Conservation (phyloP, 139 green algal species). For the Closterium sp. region DNA sequence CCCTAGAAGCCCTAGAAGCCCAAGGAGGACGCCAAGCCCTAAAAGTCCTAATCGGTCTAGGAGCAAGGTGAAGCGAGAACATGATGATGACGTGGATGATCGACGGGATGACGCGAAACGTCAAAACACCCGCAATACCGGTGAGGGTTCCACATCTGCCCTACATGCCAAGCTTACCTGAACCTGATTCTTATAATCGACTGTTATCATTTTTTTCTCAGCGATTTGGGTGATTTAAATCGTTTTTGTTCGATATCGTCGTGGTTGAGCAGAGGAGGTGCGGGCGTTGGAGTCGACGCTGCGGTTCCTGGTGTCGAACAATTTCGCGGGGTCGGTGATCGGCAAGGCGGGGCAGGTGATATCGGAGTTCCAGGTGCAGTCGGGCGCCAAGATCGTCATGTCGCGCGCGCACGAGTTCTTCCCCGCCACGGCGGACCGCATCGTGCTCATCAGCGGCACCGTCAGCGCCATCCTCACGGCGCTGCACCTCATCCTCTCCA, state of each 20-base stretch:
- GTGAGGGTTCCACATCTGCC: neutral
- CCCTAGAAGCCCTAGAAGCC: neutral
- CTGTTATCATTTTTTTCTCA: too few species aligned
- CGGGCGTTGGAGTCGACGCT: conserved; percentile 19
- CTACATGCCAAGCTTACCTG: neutral
- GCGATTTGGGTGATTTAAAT: too few species aligned
- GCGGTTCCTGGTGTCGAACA: conserved; percentile 70
- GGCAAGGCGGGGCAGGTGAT: conserved; percentile 72
- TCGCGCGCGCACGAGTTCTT: conserved; percentile 64
- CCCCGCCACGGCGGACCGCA: conserved; percentile 65
- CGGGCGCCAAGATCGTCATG: conserved; percentile 69
- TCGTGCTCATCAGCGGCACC: conserved; percentile 72
- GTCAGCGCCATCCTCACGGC: conserved; percentile 73
- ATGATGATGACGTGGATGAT: neutral
- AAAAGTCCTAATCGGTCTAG: neutral
- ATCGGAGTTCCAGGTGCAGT: conserved; percentile 69
- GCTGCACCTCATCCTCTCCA: conserved; percentile 75
- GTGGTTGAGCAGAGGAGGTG: neutral
- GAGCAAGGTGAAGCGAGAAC: neutral
- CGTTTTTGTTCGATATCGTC: too few species aligned
- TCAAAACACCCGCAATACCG: neutral
- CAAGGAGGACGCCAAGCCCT: neutral
- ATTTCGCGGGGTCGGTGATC: conserved; percentile 72
- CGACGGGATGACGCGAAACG: neutral
- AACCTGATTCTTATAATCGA: too few species aligned